Evolutionary conservation across 2,329 filamentous ascomycete species (phyloP), one percentile per base, ranked within the genome.

Genomic region (Fusarium agapanthi): DNA sequence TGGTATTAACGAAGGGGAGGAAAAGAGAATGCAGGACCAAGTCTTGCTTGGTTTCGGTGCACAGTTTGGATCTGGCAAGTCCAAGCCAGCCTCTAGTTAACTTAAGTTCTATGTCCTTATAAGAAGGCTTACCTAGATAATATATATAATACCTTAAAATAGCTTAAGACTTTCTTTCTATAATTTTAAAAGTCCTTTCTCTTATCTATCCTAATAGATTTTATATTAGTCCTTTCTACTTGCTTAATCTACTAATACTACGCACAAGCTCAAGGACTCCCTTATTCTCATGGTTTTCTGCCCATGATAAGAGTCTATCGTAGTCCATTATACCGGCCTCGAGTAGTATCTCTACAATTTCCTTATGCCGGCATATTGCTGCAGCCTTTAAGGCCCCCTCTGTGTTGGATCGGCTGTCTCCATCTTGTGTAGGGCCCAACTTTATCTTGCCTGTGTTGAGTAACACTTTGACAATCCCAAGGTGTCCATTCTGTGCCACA

Each of bases 241-340:
- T 34, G 14, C 32, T 34, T 15, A 34, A 6, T 34, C 32, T 34
- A 34, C 32, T 35, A 2, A 14, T 35, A 35, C 15, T 35, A 7
- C 34, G 3, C 1, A 35, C 3, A 9, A 35, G 7, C 7, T 41
- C 22, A 16, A 6, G 3, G 1, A 40, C 3, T 22, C 1, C 38
- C 38, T 14, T n/a, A 14, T n/a, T 12, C 13, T 20, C 20, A 22
- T 22, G 7, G 0, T 2, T 9, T n/a, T 40, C 20, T 14, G 37
- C 37, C 37, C 37, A 40, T 3, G 7, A 40, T 22, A 22, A 22
- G 3, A 40, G 13, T 40, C 13, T 40, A 8, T 13, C 8, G 6
- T 40, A 22, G 20, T 14, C 37, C 37, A 22, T 40, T 12, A 13
- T 5, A 20, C 20, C 20, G 7, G 37, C 20, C 20, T 4, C 5